Percentiles rank a stretch among this genome's conserved stretches.
These are phyloP conservation scores for Fomitopsis palustris DNA, from an alignment of 1,284 basidiomycete genomes.

Conservation along the genomic window DNA sequence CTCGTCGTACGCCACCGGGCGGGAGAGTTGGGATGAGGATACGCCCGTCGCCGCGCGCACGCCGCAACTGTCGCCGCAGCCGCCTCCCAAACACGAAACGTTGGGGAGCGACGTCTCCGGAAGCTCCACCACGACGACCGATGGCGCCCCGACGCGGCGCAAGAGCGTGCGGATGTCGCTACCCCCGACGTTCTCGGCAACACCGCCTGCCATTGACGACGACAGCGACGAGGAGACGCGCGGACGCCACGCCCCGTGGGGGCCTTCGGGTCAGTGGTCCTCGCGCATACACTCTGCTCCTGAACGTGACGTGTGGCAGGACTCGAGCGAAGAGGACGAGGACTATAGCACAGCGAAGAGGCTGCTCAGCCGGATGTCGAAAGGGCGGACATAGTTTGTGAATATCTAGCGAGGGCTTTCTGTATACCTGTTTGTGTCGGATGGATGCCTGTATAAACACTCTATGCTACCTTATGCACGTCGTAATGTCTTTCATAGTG, in stretches of 20 bases:
- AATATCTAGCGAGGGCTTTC: neutral
- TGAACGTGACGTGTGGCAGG: constrained; percentile 54
- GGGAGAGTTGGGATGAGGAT: constrained; percentile 41
- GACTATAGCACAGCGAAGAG: constrained; percentile 56
- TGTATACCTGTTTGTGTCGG: neutral
- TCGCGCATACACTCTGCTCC: constrained; percentile 22
- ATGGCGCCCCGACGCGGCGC: constrained; percentile 36
- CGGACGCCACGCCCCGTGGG: constrained; percentile 20
- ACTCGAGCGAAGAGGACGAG: constrained; percentile 71
- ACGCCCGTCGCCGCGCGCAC: neutral
- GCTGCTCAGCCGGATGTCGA: constrained; percentile 42
- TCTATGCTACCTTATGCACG: neutral
- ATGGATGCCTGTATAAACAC: neutral
- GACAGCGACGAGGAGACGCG: constrained; percentile 35
- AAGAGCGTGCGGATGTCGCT: constrained; percentile 76
- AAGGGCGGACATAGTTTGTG: constrained; percentile 25
- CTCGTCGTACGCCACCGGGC: constrained; percentile 60
- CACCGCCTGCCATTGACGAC: constrained; percentile 61
- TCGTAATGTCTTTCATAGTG: neutral
- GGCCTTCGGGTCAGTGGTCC: constrained; percentile 21
- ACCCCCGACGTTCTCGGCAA: constrained; percentile 66
- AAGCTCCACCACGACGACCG: constrained; percentile 17
- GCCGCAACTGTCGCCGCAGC: constrained; percentile 13
- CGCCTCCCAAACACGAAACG: constrained; percentile 19
- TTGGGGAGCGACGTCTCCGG: constrained; percentile 25